A percentile compares a stretch with the other conserved stretches of the same genome.
These are phyloP conservation scores for Hanseniaspora thailandica DNA, from an alignment of 805 yeast genomes.

Conservation along the genomic window DNA sequence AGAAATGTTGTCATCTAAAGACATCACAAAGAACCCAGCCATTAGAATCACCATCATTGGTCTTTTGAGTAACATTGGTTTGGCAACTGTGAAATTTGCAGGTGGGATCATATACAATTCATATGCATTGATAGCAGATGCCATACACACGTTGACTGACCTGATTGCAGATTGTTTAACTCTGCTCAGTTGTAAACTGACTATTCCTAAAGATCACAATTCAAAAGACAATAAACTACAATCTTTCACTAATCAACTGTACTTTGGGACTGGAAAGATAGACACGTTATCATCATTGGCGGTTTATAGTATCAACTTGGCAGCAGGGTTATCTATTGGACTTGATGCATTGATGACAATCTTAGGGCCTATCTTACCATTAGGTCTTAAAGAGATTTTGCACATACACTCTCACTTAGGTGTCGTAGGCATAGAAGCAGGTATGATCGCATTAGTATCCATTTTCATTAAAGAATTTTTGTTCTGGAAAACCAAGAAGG, in stretches of 20 bases:
- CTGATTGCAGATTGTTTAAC: conserved; percentile 82
- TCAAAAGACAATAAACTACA: conserved; percentile 18
- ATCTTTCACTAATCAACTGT: conserved; percentile 20
- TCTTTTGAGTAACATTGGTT: conserved; percentile 63
- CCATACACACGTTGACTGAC: conserved; percentile 86
- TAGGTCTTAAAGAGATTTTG: conserved; percentile 43
- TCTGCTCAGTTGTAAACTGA: conserved; percentile 72
- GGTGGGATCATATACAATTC: conserved; percentile 93
- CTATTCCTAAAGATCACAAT: conserved; percentile 29
- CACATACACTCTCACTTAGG: conserved; percentile 33
- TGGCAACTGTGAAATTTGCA: conserved; percentile 75
- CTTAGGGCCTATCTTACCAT: conserved; percentile 56
- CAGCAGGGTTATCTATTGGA: conserved; percentile 86
- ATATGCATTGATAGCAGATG: conserved; percentile 87
- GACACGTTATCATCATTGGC: conserved; percentile 87
- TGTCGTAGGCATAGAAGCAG: conserved; percentile 70
- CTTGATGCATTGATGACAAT: conserved; percentile 66
- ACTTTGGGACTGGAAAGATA: conserved; percentile 80
- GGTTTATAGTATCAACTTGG: conserved; percentile 68
- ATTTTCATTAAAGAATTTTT: conserved; percentile 81
- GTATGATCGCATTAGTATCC: conserved; percentile 89
- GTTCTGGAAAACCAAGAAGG: conserved; percentile 65
- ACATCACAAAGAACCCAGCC: conserved; percentile 58
- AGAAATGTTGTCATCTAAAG: conserved; percentile 33
- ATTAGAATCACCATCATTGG: conserved; percentile 92